Base-by-base conservation (phyloP, 345 rosid genomes). In the Lagerstroemia speciosa region DNA sequence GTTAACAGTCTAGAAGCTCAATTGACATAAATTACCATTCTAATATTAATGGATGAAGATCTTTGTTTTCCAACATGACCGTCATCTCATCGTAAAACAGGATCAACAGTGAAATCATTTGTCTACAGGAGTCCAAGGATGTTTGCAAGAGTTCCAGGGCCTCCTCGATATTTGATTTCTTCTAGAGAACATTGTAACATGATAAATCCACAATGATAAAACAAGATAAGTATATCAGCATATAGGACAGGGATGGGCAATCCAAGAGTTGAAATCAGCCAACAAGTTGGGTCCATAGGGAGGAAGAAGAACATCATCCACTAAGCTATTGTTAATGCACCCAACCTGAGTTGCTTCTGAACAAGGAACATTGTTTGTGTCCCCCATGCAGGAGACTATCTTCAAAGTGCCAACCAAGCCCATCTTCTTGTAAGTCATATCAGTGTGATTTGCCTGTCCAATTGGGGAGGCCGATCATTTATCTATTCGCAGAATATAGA, bases 371-470 rank as follows among this genome's bases (percentile, higher is more conserved):
- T 72, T 65, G 66, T 73, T 81, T 74, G 66, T 80, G 81, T 81
- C 84, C 16, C 84, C 91, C 64, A 91, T 79, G 78, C 84, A 80
- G 41, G 91, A 84, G 66, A 89, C 85, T 62, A 89, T 82, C 80
- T 86, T 85, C 67, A 91, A 77, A 63, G 79, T 82, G 68, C 97
- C 97, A 64, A 89, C 86, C 70, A 89, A 64, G 8, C 97, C 97
- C 91, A 91, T 91, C 84, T 77, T 89, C 83, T 86, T 87, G 87
- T 87, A 91, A 79, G 83, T 87, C 73, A 89, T 61, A 67, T 87
- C 89, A 19, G 88, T 79, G 80, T 91, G 97, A 79, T 76, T 83
- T 55, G 89, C 83, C 97, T 91, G 80, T 41, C 71, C 67, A 69
- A 67, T 38, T 15, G 58, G 27, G 31, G 30, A 68, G n/a, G 29